Evolutionary conservation across 2,329 filamentous ascomycete species (phyloP), one percentile per base, ranked within the genome.

Genomic region (Aspergillus hiratsukae): DNA sequence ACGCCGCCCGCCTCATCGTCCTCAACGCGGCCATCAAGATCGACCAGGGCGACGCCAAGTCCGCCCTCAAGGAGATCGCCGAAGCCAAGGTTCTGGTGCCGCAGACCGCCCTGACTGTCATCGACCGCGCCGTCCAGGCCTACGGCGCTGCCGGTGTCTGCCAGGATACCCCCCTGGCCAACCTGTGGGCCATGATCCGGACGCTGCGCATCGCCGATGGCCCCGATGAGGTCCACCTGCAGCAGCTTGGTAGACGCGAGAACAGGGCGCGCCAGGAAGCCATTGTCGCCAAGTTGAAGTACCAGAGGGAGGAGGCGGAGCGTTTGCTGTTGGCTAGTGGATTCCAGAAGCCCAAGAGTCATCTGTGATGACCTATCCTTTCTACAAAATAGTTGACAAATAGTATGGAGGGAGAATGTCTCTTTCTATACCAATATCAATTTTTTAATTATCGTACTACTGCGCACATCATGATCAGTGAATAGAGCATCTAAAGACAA

Each of bases 11-110:
- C 37, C 83, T 99, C 10, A 77, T 94, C 43, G 94, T 97, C 7
- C 85, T 97, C 62, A 97, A 97, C 76, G 94, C 94, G 1, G 94
- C 94, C 58, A 88, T 95, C 75, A 91, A 90, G 78, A 97, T 99
- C 79, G 94, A 99, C 76, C 83, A 89, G 64, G 83, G 87, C 21
- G 88, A 93, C 64, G 89, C 94, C 65, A 97, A 97, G 80, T 85
- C 86, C 62, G 91, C 93, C 0, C 83, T 97, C 59, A 91, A 88
- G 74, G 91, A 97, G 75, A 99, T 99, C 64, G 93, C 92, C 27
- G 85, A 97, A 77, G 93, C 94, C 63, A 99, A 99, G 81, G 87
- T 97, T 0, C 83, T 96, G 19, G 88, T 96, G 8, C 94, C 94
- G 0, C 82, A 86, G 69, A 90, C 87, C 67, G 87, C 90, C 1